Percentiles rank a stretch among this genome's conserved stretches.
These are phyloP conservation scores for Fraxinus sp. DNA, from an alignment of 305 asterid species.

Conservation along the genomic window DNA sequence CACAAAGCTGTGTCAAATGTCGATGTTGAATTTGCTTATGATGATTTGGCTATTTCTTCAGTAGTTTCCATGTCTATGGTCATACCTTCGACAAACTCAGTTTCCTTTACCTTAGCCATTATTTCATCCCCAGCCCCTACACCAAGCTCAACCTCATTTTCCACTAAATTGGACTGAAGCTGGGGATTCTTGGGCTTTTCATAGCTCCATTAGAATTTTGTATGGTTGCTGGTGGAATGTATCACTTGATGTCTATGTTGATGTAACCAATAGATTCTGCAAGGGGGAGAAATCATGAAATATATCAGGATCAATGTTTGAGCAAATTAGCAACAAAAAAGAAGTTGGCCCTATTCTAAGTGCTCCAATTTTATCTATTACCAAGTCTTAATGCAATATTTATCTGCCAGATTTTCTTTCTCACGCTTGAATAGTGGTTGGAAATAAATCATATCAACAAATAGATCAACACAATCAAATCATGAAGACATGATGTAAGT, in stretches of 20 bases:
- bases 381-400: background rate
- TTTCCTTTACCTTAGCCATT: constrained; percentile 70
- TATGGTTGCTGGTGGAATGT: constrained; percentile 33
- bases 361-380: background rate
- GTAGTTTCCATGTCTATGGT: constrained; percentile 60
- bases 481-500: background rate
- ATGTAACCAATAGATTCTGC: constrained; percentile 79
- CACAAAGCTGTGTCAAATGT: constrained; percentile 26
- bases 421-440: background rate
- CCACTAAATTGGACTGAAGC: constrained; percentile 29
- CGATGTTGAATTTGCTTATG: constrained; percentile 57
- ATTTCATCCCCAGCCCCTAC: too few relatives aligned
- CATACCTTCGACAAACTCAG: constrained; percentile 53
- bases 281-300: constrained; percentile 1
- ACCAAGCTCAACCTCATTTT: constrained; percentile 50
- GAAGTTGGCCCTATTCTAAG: background rate
- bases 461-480: background rate
- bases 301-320: background rate
- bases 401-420: background rate
- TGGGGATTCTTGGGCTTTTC: constrained; percentile 32
- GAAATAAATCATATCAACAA: too few relatives aligned
- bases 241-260: constrained; percentile 14
- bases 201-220: constrained; percentile 42
- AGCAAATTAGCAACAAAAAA: background rate
- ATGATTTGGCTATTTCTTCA: constrained; percentile 50